Evolutionary conservation across 2,329 filamentous ascomycete genomes (phyloP), one percentile per base, ranked within the genome.

Genomic region (Amesomyces nigricolor): DNA sequence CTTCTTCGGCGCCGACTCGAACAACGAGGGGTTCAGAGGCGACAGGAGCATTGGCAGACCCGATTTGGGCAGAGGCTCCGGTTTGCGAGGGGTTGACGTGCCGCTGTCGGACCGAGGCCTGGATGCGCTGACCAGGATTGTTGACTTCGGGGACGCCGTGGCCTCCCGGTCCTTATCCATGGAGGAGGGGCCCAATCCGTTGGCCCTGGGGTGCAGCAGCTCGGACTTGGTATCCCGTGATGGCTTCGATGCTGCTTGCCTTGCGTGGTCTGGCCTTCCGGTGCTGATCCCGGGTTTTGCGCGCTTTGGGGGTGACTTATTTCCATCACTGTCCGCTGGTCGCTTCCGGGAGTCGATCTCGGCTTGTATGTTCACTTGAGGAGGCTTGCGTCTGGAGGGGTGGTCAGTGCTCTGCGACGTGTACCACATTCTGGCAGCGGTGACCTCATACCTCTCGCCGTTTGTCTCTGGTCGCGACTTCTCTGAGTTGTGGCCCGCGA

Each of bases 41-140:
- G 80, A 83, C 13, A 83, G 64, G 30, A 83, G 62, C 2, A 75
- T 77, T 8, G 80, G 80, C 6, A 83, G 70, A 22, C 68, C 67
- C 26, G 72, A 60, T 59, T 74, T 76, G 2, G 69, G 63, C 10
- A 46, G 16, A 3, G 26, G n/a, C 14, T 62, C 62, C 16, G 42
- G 32, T 45, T 62, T 66, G 16, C 63, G 62, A 4, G 63, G 63
- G 32, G 64, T 63, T 30, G 59, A 60, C 3, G 58, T 61, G 13
- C 49, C 59, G 26, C 63, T 66, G 43, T 61, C 57, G 10, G 61
- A 60, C 16, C 58, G 58, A 29, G 62, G 51, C 22, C 57, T 57
- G n/a, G 61, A 62, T 29, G 64, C 64, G 29, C 65, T 66, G n/a
- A 65, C 61, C 46, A 62, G 62, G 7, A 63, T 65, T 38, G 64